Evolutionary conservation across 2,329 filamentous ascomycete genomes (phyloP).

Genomic region (Endocalyx cinctus): DNA sequence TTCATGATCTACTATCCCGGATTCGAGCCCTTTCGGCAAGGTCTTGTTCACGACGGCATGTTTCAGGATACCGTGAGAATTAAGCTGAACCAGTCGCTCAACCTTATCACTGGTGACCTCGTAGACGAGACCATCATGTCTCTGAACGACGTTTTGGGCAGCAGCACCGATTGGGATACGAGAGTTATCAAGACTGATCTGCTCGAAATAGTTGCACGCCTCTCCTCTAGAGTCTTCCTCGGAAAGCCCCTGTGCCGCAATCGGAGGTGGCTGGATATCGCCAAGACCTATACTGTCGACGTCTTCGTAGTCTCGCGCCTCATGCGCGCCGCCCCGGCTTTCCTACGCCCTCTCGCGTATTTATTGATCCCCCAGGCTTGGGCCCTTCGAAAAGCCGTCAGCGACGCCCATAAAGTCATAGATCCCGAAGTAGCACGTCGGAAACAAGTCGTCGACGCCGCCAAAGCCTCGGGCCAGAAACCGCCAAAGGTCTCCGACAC

Average conservation of each 20-base stretch:
- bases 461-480: slow-evolving; percentile 20
- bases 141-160: slow-evolving; percentile 28
- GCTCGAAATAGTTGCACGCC: slow-evolving; percentile 40
- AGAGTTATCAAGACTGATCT: slow-evolving; percentile 30
- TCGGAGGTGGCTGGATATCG: slow-evolving; percentile 40
- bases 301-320: slow-evolving; percentile 29
- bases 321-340: slow-evolving; percentile 35
- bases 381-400: slow-evolving; percentile 32
- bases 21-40: slow-evolving; percentile 24
- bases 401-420: slow-evolving; percentile 31
- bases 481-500: slow-evolving; percentile 32
- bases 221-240: slow-evolving; percentile 46
- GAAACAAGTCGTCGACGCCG: slow-evolving; percentile 21
- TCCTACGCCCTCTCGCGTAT: slow-evolving; percentile 38
- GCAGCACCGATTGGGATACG: slow-evolving; percentile 33
- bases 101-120: slow-evolving; percentile 29
- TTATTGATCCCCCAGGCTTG: slow-evolving; percentile 38
- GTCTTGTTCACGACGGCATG: slow-evolving; percentile 19
- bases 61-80: slow-evolving; percentile 26
- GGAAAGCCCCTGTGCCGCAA: slow-evolving; percentile 41
- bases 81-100: slow-evolving; percentile 29
- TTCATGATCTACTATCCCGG: slow-evolving; percentile 29
- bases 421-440: slow-evolving; percentile 26
- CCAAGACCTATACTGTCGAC: slow-evolving; percentile 38
- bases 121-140: slow-evolving; percentile 30